Percentiles rank a stretch among this genome's conserved stretches.
These are phyloP conservation scores for Albophoma yamanashiensis DNA, from an alignment of 2,329 filamentous ascomycete genomes.

Conservation along the genomic window DNA sequence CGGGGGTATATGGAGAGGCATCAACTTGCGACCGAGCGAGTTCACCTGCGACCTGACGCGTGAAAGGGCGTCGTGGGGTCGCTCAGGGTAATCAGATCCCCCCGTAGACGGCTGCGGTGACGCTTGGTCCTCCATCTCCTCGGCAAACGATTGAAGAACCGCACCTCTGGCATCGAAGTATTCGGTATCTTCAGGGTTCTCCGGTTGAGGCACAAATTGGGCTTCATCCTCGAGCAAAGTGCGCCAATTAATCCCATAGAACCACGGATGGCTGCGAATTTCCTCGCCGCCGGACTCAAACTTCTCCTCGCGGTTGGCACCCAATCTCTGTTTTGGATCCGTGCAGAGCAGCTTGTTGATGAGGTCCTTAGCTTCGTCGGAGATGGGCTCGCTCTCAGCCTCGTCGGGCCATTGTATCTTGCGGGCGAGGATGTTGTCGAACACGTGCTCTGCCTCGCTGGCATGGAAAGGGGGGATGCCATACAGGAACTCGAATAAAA, in stretches of 20 bases:
- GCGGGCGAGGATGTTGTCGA: constrained; percentile 87
- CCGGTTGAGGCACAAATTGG: constrained; percentile 83
- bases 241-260: constrained; percentile 78
- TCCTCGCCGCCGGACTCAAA: constrained; percentile 79
- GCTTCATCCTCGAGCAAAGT: constrained; percentile 89
- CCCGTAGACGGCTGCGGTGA: constrained; percentile 62
- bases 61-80: constrained; percentile 90
- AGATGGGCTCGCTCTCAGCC: constrained; percentile 61
- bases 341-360: constrained; percentile 87
- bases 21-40: constrained; percentile 76
- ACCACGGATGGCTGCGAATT: constrained; percentile 85
- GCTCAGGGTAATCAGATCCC: constrained; percentile 68
- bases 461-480: constrained; percentile 93
- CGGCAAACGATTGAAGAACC: constrained; percentile 81
- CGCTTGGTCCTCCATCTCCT: constrained; percentile 84
- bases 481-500: constrained; percentile 91
- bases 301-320: constrained; percentile 76
- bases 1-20: constrained; percentile 92
- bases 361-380: constrained; percentile 81
- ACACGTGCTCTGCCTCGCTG: constrained; percentile 80
- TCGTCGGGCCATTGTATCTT: constrained; percentile 90
- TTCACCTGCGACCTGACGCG: constrained; percentile 80
- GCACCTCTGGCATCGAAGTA: constrained; percentile 93
- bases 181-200: constrained; percentile 94
- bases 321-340: constrained; percentile 71